Base-by-base conservation (phyloP, 768 basidiomycete species). In the Lentinula aciculospora region DNA sequence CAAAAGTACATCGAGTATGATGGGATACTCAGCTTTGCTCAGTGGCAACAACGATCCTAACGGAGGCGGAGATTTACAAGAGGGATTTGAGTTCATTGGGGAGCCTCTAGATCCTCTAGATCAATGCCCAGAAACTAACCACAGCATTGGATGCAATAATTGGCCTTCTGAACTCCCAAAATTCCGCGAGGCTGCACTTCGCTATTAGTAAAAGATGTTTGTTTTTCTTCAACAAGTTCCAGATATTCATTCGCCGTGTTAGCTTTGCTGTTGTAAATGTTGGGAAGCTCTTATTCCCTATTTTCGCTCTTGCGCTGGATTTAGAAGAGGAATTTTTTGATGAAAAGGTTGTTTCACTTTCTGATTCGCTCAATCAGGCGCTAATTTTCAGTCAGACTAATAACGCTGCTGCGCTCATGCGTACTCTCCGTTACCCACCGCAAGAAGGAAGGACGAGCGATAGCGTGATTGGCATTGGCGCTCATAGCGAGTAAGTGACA, bases 41-140 rank as follows among this genome's bases (percentile, higher is more conserved):
- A 86, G 84, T 56, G 83, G 81, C 50, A 92, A 92, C 67, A 88
- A 85, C 54, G 81, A 94, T 64, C 84, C 89, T 0, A 76, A 81
- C n/a, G 80, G 81, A 47, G 72, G 80, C n/a, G 94, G 94, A 0
- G 94, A 98, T 66, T 70, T 95, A 55, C 92, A 95, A 66, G 94
- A 98, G 68, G 93, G 88, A 2, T 96, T 94, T 68, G 88, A 94
- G 63, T 78, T 96, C 57, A 91, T 92, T 3, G 86, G 82, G 79
- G 88, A 92, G 64, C 66, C 57, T 7, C 49, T 32, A 1, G 66
- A 71, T 59, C 6, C 28, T 19, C 17, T 13, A 9, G 46, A 25
- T 21, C 46, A 47, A 19, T 5, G 4, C 37, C 6, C 23, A 9
- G 55, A 25, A 13, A 37, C 17, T n/a, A 36, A 12, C 63, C 32